A percentile compares a stretch with the other conserved stretches of the same genome.
These are phyloP conservation scores for Chalaropsis ovoidea DNA, from an alignment of 2,329 filamentous ascomycete species.

Conservation along the genomic window DNA sequence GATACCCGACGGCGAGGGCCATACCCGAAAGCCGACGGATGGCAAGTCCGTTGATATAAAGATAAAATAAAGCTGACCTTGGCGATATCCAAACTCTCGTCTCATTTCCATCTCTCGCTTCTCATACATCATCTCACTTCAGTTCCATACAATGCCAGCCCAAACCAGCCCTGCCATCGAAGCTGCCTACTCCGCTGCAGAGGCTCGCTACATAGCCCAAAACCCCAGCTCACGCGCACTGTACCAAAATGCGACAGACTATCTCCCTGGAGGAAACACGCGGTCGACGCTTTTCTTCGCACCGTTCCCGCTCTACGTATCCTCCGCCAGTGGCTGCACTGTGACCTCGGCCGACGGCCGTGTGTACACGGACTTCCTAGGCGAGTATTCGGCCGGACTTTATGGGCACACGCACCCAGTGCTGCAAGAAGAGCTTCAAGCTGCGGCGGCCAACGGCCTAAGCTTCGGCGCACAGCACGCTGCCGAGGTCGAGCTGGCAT, in stretches of 20 bases:
- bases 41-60: neutral
- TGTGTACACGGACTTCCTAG: constrained; percentile 47
- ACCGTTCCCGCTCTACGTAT: constrained; percentile 35
- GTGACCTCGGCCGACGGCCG: constrained; percentile 37
- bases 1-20: neutral
- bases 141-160: neutral
- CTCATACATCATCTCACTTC: neutral
- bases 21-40: neutral
- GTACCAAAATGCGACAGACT: neutral
- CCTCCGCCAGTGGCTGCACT: constrained; percentile 24
- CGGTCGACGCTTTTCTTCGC: constrained; percentile 37
- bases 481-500: constrained; percentile 44
- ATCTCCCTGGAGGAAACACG: constrained; percentile 39
- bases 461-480: constrained; percentile 45
- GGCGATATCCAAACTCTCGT: neutral
- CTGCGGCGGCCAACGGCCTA: constrained; percentile 41
- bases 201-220: constrained; percentile 9
- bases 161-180: constrained; percentile 24
- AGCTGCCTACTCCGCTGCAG: constrained; percentile 18
- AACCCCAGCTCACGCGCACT: constrained; percentile 13
- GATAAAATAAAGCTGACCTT: neutral
- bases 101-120: neutral
- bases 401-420: constrained; percentile 54
- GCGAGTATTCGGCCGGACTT: constrained; percentile 55
- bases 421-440: constrained; percentile 41